A percentile compares a stretch with the other conserved stretches of the same genome.
phyloP scores from a whole-genome alignment of 1,284 basidiomycete species.

The Baeospora myosura region DNA sequence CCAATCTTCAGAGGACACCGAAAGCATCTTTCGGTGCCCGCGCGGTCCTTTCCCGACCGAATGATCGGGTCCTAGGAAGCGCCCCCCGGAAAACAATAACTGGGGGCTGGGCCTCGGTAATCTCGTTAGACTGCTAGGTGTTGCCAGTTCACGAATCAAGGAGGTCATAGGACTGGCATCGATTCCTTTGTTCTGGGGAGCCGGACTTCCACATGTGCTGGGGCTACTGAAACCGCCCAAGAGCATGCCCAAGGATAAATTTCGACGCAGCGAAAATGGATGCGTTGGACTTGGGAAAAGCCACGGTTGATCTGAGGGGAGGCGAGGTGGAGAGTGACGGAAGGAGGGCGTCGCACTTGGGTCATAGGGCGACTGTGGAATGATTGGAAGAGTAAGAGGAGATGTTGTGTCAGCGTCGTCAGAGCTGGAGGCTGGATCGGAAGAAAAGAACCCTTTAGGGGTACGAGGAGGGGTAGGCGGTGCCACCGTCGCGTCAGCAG shows the following conservation, averaged over 20 bases:
- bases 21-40: constrained; percentile 27
- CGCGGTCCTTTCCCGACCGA: constrained; percentile 8
- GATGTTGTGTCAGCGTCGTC: constrained; percentile 17
- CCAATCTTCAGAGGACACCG: constrained; percentile 42
- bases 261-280: constrained; percentile 52
- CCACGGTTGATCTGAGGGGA: constrained; percentile 71
- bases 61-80: no score
- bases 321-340: constrained; percentile 62
- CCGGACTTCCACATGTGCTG: neutral
- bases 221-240: constrained; percentile 18
- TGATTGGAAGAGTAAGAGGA: constrained; percentile 23
- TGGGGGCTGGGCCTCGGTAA: no score
- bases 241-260: constrained; percentile 61
- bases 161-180: constrained; percentile 5
- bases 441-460: constrained; percentile 24
- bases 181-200: constrained; percentile 4
- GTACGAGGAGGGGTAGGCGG: constrained; percentile 32
- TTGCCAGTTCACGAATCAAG: no score
- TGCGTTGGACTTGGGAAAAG: constrained; percentile 66
- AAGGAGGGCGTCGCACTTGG: constrained; percentile 65
- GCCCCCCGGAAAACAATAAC: no score
- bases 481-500: constrained; percentile 8
- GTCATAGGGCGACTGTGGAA: constrained; percentile 65
- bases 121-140: no score
- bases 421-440: constrained; percentile 22